These are phyloP conservation scores for Tricladium varicosporioides DNA, from an alignment of 2,329 filamentous ascomycete genomes.

Conservation along the genomic window DNA sequence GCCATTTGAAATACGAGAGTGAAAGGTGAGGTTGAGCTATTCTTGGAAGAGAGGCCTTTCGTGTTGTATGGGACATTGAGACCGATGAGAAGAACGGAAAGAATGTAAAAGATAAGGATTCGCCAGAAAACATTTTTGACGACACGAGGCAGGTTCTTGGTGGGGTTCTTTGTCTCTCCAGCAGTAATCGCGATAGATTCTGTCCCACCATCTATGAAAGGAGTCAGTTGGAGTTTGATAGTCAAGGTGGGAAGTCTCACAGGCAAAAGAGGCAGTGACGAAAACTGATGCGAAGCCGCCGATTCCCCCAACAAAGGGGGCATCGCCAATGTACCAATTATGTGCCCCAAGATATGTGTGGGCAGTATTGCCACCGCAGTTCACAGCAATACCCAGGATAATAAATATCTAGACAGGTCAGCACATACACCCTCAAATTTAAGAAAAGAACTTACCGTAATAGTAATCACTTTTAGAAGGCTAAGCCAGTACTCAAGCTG, in stretches of 20 bases:
- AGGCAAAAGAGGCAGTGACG: slow-evolving; percentile 61
- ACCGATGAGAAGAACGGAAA: slow-evolving; percentile 53
- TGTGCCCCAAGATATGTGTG: slow-evolving; percentile 56
- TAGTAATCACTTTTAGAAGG: slow-evolving; percentile 51
- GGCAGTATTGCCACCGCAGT: slow-evolving; percentile 53
- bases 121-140: slow-evolving; percentile 67
- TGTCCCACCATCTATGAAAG: slow-evolving; percentile 49
- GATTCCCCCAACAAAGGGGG: slow-evolving; percentile 63
- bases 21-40: slow-evolving; percentile 49
- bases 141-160: slow-evolving; percentile 58
- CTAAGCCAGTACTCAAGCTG: slow-evolving; percentile 56
- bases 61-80: slow-evolving; percentile 58
- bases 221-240: neutral
- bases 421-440: neutral
- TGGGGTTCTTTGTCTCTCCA: slow-evolving; percentile 62
- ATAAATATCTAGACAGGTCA: slow-evolving; percentile 52
- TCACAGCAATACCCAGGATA: slow-evolving; percentile 59
- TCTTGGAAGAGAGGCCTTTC: slow-evolving; percentile 41
- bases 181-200: slow-evolving; percentile 66
- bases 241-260: slow-evolving; percentile 32
- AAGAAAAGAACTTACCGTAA: slow-evolving; percentile 38
- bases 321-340: slow-evolving; percentile 57
- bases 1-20: slow-evolving; percentile 61
- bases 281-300: slow-evolving; percentile 65
- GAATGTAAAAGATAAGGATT: slow-evolving; percentile 44